Evolutionary conservation across 2,329 filamentous ascomycete genomes (phyloP).

Genomic region (Scopulariopsis brevicaulis): DNA sequence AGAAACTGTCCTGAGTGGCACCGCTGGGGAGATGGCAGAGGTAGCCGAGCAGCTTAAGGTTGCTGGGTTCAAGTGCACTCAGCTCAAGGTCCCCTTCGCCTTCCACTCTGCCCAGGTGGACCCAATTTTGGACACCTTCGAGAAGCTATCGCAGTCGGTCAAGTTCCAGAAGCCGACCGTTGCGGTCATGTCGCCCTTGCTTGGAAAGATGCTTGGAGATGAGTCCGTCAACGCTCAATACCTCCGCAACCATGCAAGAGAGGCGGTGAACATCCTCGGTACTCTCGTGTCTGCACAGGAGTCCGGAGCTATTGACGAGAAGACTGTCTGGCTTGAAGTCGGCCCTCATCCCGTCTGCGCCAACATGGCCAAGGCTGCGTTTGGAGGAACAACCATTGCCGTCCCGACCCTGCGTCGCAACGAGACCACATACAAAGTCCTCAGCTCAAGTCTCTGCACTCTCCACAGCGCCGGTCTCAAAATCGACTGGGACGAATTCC

Average conservation of each 20-base stretch:
- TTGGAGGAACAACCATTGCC: constrained; percentile 38
- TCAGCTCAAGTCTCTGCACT: constrained; percentile 42
- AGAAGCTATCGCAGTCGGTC: constrained; percentile 26
- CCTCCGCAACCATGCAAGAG: constrained; percentile 46
- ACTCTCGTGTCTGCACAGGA: constrained; percentile 45
- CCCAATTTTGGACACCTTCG: constrained; percentile 45
- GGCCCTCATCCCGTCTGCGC: constrained; percentile 60
- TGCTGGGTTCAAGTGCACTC: constrained; percentile 28
- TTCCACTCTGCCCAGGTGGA: constrained; percentile 44
- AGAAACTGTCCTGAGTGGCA: constrained; percentile 59
- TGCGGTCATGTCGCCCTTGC: constrained; percentile 57
- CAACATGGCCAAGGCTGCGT: constrained; percentile 52
- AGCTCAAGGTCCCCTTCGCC: constrained; percentile 38
- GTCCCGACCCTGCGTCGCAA: constrained; percentile 52
- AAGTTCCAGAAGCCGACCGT: constrained; percentile 27
- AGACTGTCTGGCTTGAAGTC: constrained; percentile 58
- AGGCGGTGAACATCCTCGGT: constrained; percentile 53
- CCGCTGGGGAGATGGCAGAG: constrained; percentile 25
- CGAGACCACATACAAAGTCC: constrained; percentile 53
- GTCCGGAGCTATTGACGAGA: constrained; percentile 43
- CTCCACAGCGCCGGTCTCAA: constrained; percentile 50
- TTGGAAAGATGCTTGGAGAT: constrained; percentile 39
- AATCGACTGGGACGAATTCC: constrained; percentile 62
- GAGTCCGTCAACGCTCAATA: constrained; percentile 42
- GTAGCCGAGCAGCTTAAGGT: constrained; percentile 25